A percentile compares a stretch with the other conserved stretches of the same genome.
Conservation (phyloP, 2,329 filamentous ascomycete genomes). For the Colletotrichum somersetense region DNA sequence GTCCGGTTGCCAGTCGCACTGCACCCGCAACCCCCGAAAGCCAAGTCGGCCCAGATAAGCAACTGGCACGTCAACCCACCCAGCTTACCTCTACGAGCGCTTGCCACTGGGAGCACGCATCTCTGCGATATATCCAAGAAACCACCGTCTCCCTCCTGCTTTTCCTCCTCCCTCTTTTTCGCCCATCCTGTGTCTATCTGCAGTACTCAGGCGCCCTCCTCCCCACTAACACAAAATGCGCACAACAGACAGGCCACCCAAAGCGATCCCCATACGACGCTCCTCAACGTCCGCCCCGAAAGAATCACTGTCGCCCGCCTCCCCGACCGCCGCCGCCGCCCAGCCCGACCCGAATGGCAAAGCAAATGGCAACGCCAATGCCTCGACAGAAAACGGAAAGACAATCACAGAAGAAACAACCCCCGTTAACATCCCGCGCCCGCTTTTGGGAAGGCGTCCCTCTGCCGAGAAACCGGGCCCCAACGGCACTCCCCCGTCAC, state of each 20-base stretch:
- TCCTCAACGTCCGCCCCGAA: constrained; percentile 29
- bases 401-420: constrained; percentile 43
- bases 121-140: constrained; percentile 32
- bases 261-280: constrained; percentile 28
- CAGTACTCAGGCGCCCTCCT: neutral
- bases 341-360: constrained; percentile 25
- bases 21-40: constrained; percentile 23
- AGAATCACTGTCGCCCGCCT: constrained; percentile 27
- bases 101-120: constrained; percentile 28
- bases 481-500: constrained; percentile 56
- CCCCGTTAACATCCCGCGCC: constrained; percentile 48
- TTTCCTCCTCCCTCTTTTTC: neutral
- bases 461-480: constrained; percentile 50
- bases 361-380: constrained; percentile 35
- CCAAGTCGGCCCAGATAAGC: constrained; percentile 40
- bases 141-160: constrained; percentile 19
- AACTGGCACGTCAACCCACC: constrained; percentile 1
- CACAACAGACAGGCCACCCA: constrained; percentile 37
- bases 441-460: constrained; percentile 48
- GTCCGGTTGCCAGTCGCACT: constrained; percentile 23
- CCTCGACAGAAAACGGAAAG: constrained; percentile 27
- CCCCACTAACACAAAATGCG: constrained; percentile 36
- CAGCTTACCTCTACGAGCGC: constrained; percentile 8
- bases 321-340: constrained; percentile 27
- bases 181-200: constrained; percentile 10